A percentile compares a stretch with the other conserved stretches of the same genome.
Conservation (phyloP, 106 monocot genomes). For the Dendrobium huoshanense region DNA sequence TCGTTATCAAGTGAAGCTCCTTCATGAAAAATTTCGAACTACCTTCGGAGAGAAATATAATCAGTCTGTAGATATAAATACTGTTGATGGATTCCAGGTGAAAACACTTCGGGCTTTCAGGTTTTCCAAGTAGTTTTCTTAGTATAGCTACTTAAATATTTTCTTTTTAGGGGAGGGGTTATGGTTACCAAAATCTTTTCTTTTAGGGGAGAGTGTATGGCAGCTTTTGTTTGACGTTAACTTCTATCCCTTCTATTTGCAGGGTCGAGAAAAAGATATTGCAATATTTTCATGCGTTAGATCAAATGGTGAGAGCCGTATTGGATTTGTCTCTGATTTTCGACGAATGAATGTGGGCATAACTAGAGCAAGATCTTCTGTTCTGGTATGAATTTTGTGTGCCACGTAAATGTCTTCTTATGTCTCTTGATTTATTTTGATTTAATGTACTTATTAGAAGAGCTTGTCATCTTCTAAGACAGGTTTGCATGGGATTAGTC, state of each 20-base stretch:
- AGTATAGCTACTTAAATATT: background rate
- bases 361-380: conserved; percentile 84
- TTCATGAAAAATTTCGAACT: conserved; percentile 50
- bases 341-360: conserved; percentile 96
- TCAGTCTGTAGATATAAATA: conserved; percentile 77
- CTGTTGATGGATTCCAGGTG: conserved; percentile 99
- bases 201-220: too few species aligned
- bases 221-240: background rate
- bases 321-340: conserved; percentile 91
- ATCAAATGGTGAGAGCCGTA: conserved; percentile 61
- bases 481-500: background rate
- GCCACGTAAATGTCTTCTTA: background rate
- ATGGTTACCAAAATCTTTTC: too few species aligned
- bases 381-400: conserved; percentile 44
- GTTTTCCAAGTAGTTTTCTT: background rate
- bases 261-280: conserved; percentile 95
- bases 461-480: background rate
- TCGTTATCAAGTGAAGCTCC: conserved; percentile 71
- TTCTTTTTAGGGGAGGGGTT: background rate
- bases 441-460: background rate
- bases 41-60: conserved; percentile 71
- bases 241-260: background rate
- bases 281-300: conserved; percentile 94
- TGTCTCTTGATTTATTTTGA: background rate
- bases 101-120: background rate